Evolutionary conservation across 805 yeast species (phyloP), one percentile per base, ranked within the genome.

Genomic region (Scheffersomyces lignosus): DNA sequence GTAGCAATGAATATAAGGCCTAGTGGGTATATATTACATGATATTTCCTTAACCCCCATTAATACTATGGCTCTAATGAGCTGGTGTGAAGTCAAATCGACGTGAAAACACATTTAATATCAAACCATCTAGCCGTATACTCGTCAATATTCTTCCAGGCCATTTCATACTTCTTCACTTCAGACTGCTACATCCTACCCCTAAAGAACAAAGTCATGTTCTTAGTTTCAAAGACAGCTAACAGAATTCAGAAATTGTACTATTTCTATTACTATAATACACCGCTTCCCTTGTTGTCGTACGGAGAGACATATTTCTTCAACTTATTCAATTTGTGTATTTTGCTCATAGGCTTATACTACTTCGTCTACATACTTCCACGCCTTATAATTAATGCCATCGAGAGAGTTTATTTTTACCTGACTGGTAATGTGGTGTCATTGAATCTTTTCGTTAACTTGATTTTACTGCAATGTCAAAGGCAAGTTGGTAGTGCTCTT

Each of bases 201-300:
- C n/a, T n/a, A n/a, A n/a, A n/a, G n/a, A n/a, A n/a, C n/a, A n/a
- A n/a, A n/a, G n/a, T n/a, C n/a, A 20, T 20, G 24, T 20, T 20
- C 24, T 7, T 20, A 7, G 24, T 20, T 20, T 20, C 24, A 7
- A 20, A 10, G 7, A 10, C 24, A 7, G 10, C 24, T 7, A 7
- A 10, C 7, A 20, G 10, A 20, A 20, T 20, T 20, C 9, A 20
- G 9, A 7, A 41, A 24, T 28, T 46, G 16, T 54, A 56, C 47
- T 36, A 43, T 14, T 32, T 37, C 25, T 62, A 58, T 46, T 47
- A 45, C 41, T 57, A 58, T 40, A 51, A 43, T 32, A 44, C 56
- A 5, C 65, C 66, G 2, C 37, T 60, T 10, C 61, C 62, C 2
- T 58, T 62, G 14, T 42, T 62, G 39, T 40, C 60, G 3, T 36